Base-by-base conservation (phyloP, 1,139 yeast species). In the Kazachstania sp. region DNA sequence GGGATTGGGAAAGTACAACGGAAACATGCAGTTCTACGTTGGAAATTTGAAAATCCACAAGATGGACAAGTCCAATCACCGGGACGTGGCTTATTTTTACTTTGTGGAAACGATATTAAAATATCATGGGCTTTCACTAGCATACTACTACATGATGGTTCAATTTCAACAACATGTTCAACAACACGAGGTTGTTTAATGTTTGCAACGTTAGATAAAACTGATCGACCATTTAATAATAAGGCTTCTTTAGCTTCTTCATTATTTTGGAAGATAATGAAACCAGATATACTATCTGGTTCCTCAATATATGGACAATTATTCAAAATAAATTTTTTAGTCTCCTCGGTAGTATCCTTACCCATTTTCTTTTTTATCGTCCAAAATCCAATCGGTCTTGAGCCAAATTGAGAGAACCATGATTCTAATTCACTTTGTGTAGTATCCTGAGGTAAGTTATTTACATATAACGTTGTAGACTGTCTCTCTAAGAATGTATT, bases 31-130 rank as follows among this genome's bases (percentile, higher is more conserved):
- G 95, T 86, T 66, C 97, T 77, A 59, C 97, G 78, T 67, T 90
- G 97, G 68, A 90, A 90, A 63, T 90, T 90, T 36, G 95, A 85
- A 62, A 90, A 90, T 1, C 97, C 96, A 71, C 97, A 90, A 6
- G 92, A 82, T 16, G 96, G 95, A 67, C 97, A 90, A 7, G 86
- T 86, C 97, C 97, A 90, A 63, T 90, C 97, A 23, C 97, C 97
- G 0, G 97, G 97, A 60, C 97, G 75, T 23, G 96, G 95, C 57
- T 95, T 76, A 64, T 88, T 88, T 59, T 88, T 88, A 44, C 86
- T 81, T 26, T 88, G 82, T 13, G 96, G 95, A 65, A 90, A 88
- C 9, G 95, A 86, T 0, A 86, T 75, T 49, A 90, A 71, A 45
- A 88, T 76, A 38, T 84, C 95, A 54, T 79, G 82, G 0, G 96